phyloP scores from a whole-genome alignment of 306 rosid genomes.

The Abrus pulchellus region DNA sequence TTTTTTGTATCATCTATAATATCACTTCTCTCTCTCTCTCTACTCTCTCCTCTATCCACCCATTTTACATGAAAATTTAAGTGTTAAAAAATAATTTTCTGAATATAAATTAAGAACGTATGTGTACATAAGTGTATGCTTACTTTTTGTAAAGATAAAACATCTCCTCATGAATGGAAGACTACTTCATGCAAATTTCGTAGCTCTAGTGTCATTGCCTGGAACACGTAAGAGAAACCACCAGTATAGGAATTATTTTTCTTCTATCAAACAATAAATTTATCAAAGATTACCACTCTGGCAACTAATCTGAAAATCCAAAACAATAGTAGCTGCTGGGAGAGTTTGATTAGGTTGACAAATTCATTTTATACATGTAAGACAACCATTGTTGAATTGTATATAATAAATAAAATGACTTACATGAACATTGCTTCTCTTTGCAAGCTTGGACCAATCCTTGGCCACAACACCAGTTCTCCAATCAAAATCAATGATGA shows the following conservation, averaged over 20 bases:
- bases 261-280: no score
- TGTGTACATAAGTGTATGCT: not conserved
- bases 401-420: conserved; percentile 25
- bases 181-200: conserved; percentile 58
- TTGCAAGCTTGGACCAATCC: conserved; percentile 70
- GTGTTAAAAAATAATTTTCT: no score
- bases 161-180: conserved; percentile 73
- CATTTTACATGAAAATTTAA: no score
- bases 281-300: not conserved
- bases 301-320: not conserved
- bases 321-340: not conserved
- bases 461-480: conserved; percentile 68
- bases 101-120: not conserved
- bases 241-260: not conserved
- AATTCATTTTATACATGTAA: not conserved
- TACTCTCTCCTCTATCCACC: no score
- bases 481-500: conserved; percentile 78
- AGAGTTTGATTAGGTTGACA: not conserved
- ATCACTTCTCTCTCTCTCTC: no score
- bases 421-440: conserved; percentile 75
- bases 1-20: no score
- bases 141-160: conserved; percentile 67
- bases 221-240: conserved; percentile 4
- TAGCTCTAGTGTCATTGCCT: conserved; percentile 68
- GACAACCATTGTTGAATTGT: not conserved